phyloP scores from a whole-genome alignment of 768 basidiomycete genomes.

The Russula emetica region DNA sequence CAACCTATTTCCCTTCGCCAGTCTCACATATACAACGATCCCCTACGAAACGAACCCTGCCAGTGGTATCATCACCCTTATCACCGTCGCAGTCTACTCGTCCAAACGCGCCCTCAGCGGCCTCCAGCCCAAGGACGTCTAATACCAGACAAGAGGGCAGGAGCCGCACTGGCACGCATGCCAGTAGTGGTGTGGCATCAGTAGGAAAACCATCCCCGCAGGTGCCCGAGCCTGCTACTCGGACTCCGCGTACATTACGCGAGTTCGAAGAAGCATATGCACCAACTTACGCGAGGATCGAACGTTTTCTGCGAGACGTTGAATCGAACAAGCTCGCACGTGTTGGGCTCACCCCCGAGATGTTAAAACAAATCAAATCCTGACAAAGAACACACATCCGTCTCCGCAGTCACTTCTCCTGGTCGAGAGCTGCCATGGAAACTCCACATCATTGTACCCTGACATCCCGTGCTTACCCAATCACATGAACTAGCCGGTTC shows the following conservation, averaged over 20 bases:
- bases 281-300: constrained; percentile 7
- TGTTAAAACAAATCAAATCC: background rate
- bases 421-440: background rate
- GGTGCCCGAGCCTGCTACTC: background rate
- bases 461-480: background rate
- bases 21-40: background rate
- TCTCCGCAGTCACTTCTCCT: too few relatives aligned
- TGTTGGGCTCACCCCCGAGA: constrained; percentile 15
- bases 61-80: background rate
- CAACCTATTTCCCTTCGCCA: background rate
- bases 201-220: background rate
- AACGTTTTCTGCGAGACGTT: background rate
- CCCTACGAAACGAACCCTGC: background rate
- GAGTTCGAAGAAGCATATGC: constrained; percentile 20
- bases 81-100: background rate
- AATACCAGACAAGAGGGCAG: background rate
- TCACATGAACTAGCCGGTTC: background rate
- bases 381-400: background rate
- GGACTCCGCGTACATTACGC: constrained; percentile 1
- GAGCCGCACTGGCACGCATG: background rate
- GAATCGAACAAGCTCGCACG: background rate
- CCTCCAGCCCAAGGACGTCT: background rate
- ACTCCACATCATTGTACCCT: background rate
- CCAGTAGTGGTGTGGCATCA: background rate
- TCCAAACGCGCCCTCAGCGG: background rate